Evolutionary conservation across 305 asterid species (phyloP).

Genomic region (Fraxinus sp.): DNA sequence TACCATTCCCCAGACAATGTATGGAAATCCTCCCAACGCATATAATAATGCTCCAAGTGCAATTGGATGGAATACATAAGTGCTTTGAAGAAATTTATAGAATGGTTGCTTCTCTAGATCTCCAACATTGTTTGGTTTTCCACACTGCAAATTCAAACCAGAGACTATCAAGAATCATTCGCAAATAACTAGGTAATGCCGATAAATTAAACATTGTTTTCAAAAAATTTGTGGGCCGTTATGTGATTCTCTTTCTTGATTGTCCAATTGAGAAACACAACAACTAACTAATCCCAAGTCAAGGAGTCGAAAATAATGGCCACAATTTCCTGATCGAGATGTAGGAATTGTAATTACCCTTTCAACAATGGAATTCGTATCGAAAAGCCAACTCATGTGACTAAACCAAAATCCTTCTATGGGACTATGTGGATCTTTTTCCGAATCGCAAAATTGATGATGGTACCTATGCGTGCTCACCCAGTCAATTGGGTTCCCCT

Average conservation of each 20-base stretch:
- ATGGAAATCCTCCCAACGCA: slow-evolving; percentile 75
- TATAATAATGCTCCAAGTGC: slow-evolving; percentile 61
- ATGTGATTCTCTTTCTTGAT: too few relatives aligned
- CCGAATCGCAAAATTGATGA: slow-evolving; percentile 74
- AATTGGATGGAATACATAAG: slow-evolving; percentile 50
- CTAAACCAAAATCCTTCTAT: slow-evolving; percentile 78
- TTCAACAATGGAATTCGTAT: slow-evolving; percentile 36
- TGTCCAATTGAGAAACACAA: too few relatives aligned
- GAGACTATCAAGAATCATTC: not conserved
- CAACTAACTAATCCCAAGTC: too few relatives aligned
- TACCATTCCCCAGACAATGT: slow-evolving; percentile 82
- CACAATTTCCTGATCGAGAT: not conserved
- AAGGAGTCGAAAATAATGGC: too few relatives aligned
- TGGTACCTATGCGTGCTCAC: slow-evolving; percentile 87
- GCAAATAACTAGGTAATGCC: not conserved
- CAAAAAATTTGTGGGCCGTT: too few relatives aligned
- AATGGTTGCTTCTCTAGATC: slow-evolving; percentile 73
- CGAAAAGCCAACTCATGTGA: slow-evolving; percentile 75
- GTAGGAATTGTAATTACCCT: slow-evolving; percentile 38
- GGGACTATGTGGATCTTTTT: slow-evolving; percentile 77
- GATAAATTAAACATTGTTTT: too few relatives aligned
- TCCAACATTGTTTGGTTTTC: slow-evolving; percentile 61
- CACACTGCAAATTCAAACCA: slow-evolving; percentile 44
- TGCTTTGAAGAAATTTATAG: slow-evolving; percentile 52
- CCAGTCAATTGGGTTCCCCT: slow-evolving; percentile 84